A percentile compares a stretch with the other conserved stretches of the same genome.
Evolutionary conservation across 306 rosid genomes (phyloP).

Genomic region (Castanea mollissima): DNA sequence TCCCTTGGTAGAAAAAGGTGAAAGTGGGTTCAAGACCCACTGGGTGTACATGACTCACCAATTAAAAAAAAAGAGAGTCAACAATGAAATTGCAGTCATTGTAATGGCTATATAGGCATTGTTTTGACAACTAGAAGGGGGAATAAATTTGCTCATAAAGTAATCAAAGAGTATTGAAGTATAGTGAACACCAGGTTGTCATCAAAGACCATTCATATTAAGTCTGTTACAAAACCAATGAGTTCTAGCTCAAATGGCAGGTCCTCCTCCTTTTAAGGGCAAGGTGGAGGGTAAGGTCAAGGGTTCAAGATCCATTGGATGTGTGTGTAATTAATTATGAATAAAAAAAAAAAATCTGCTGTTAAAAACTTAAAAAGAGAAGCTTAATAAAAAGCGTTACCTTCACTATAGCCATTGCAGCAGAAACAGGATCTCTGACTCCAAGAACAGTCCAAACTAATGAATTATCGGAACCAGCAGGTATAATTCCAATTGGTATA

Average conservation of each 20-base stretch:
- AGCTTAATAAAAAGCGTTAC: constrained; percentile 31
- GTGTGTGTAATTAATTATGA: too few species aligned
- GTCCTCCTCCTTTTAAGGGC: too few species aligned
- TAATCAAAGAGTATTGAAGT: neutral
- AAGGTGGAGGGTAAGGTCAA: too few species aligned
- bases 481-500: constrained; percentile 95
- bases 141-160: neutral
- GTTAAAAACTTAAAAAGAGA: neutral
- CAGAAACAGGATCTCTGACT: constrained; percentile 93
- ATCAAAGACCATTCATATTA: neutral
- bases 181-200: neutral
- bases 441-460: constrained; percentile 99
- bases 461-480: constrained; percentile 99
- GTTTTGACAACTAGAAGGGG: neutral
- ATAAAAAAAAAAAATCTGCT: neutral
- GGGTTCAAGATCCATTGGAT: too few species aligned
- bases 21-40: neutral
- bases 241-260: too few species aligned
- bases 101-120: neutral
- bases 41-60: neutral
- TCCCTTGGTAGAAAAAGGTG: neutral
- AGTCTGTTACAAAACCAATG: too few species aligned
- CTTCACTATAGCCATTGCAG: constrained; percentile 98
- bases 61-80: neutral
- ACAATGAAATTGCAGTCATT: neutral